phyloP scores from a whole-genome alignment of 108 stramenopile genomes.

The Cylindrotheca closterium region DNA sequence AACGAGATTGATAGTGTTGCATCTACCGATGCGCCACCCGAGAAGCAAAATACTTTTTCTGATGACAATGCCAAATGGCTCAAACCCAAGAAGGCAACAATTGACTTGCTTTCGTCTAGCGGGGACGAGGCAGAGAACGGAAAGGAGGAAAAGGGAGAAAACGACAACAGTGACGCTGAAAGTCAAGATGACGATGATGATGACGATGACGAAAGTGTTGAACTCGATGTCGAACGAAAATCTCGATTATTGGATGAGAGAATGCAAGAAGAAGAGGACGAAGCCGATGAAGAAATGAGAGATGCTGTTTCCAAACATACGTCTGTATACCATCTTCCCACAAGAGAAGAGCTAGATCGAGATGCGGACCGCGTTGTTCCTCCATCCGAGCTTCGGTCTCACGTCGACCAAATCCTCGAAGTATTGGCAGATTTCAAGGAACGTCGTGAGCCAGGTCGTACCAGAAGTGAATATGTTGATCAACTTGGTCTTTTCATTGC shows the following conservation, averaged over 20 bases:
- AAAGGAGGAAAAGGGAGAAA: conserved; percentile 59
- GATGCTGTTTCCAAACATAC: conserved; percentile 80
- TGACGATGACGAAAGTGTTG: conserved; percentile 69
- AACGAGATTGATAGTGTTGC: too few species aligned
- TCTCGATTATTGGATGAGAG: conserved; percentile 70
- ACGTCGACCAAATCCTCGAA: conserved; percentile 90
- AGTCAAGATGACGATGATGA: conserved; percentile 53
- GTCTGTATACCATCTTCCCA: conserved; percentile 79
- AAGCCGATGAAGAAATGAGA: conserved; percentile 79
- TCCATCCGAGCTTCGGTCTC: conserved; percentile 84
- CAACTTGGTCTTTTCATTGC: conserved; percentile 85
- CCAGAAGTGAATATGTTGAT: conserved; percentile 93
- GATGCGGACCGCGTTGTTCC: conserved; percentile 91
- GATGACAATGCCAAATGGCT: conserved; percentile 85
- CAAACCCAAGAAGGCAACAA: conserved; percentile 70
- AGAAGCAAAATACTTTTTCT: conserved; percentile 38
- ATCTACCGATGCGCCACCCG: too few species aligned
- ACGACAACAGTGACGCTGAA: conserved; percentile 66
- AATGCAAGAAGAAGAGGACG: conserved; percentile 63
- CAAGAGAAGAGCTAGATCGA: conserved; percentile 72
- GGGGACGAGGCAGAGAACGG: too few species aligned
- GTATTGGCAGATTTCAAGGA: conserved; percentile 90
- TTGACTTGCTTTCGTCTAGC: too few species aligned
- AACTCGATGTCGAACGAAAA: conserved; percentile 75
- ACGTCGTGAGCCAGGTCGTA: conserved; percentile 79